Base-by-base conservation (phyloP, 176 grass and related monocot genomes). In the Carex littledalei region DNA sequence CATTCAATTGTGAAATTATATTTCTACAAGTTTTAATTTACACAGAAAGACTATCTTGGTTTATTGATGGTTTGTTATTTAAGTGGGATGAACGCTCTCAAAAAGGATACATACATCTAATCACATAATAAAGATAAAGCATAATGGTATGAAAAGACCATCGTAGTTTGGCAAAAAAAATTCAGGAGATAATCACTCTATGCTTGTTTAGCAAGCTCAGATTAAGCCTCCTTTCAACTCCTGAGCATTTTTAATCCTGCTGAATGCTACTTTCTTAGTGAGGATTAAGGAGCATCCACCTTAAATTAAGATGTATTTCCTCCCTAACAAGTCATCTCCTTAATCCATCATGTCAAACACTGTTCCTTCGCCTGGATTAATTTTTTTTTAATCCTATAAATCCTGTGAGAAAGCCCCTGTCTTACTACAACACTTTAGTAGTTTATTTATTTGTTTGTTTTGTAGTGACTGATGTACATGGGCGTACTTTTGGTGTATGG, bases 401-500 rank as follows among this genome's bases (percentile, higher is more conserved):
- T 31, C 22, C 22, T 26, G 62, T 9, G 22, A 64, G 10, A 65
- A 10, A 29, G 63, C 24, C 63, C 24, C 32, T 4, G 29, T 53
- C 10, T 47, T 72, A 47, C 21, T 71, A 45, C n/a, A 72, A 12
- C 12, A n/a, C 3, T 31, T 53, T 29, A 16, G 20, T 53, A 26
- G 10, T 76, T 52, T 54, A 54, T 26, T 11, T 76, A 50, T 39
- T 39, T 68, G 14, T 39, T 35, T 85, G 47, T 47, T 41, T 77
- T 90, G 86, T 66, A 94, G 92, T 98, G 92, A 92, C 91, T 62
- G 91, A 98, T 54, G 85, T 98, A 47, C 95, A 98, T 64, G 95
- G 95, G 7, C 91, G 91, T n/a, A 98, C 92, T 20, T 94, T 98
- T 81, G 95, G 89, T 55, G 83, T 94, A 34, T 98, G 95, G 92